Percentiles rank a stretch among this genome's conserved stretches.
These are phyloP conservation scores for Vitis riparia DNA, from an alignment of 164 flowering plant species.

Conservation along the genomic window DNA sequence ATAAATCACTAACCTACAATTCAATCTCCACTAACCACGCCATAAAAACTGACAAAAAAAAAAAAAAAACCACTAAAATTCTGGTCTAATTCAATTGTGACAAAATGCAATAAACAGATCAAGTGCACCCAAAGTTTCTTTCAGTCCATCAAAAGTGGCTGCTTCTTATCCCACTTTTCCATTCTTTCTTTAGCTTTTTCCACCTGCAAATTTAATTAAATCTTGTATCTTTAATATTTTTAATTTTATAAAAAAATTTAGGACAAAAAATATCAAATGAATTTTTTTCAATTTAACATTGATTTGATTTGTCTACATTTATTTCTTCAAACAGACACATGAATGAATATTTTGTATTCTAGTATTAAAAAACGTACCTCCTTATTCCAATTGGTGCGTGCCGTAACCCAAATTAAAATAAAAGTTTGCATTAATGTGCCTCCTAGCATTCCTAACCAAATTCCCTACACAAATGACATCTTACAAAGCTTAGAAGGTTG, in stretches of 20 bases:
- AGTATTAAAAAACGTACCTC: slow-evolving; percentile 27
- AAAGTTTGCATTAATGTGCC: slow-evolving; percentile 43
- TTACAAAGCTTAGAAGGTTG: too few species aligned
- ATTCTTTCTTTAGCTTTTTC: slow-evolving; percentile 18
- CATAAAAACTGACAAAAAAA: too few species aligned
- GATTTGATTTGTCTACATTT: too few species aligned
- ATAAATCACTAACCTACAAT: too few species aligned
- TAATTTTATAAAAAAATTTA: neutral
- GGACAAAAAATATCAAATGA: too few species aligned
- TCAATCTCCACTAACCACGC: too few species aligned
- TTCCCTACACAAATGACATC: slow-evolving; percentile 20
- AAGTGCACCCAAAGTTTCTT: neutral
- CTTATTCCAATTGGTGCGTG: slow-evolving; percentile 47
- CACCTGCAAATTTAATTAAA: slow-evolving; percentile 13
- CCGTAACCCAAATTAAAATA: slow-evolving; percentile 42
- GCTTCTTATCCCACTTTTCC: slow-evolving; percentile 12
- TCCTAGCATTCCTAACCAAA: slow-evolving; percentile 41
- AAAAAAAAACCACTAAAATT: too few species aligned
- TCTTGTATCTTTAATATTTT: too few species aligned
- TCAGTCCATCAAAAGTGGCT: slow-evolving; percentile 8
- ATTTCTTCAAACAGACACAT: neutral
- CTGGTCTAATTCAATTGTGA: too few species aligned
- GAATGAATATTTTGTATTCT: too few species aligned
- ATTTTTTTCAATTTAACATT: neutral
- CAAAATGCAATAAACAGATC: too few species aligned